Evolutionary conservation across 495 filamentous ascomycete genomes (phyloP).

Genomic region (Cenococcum geophilum): DNA sequence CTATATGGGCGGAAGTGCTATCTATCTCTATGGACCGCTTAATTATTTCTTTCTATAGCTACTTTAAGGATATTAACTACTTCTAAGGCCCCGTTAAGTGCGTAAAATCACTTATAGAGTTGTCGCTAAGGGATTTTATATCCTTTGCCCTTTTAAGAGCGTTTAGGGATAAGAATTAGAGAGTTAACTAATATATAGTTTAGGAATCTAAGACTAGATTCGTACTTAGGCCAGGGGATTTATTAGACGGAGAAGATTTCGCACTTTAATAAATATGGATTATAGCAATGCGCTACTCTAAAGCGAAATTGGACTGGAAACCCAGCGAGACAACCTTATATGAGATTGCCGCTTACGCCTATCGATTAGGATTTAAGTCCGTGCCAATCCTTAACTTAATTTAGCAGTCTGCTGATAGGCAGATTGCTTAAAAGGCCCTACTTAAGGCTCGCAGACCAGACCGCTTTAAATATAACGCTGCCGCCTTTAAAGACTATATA

Average conservation of each 20-base stretch:
- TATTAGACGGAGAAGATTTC: too few species aligned
- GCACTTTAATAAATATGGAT: too few species aligned
- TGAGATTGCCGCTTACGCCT: slow-evolving; percentile 33
- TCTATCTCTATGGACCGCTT: slow-evolving; percentile 27
- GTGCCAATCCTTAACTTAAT: slow-evolving; percentile 28
- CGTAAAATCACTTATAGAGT: slow-evolving; percentile 28
- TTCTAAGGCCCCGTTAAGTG: slow-evolving; percentile 30
- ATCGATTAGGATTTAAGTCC: slow-evolving; percentile 34
- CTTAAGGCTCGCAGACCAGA: slow-evolving; percentile 36
- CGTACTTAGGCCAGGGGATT: too few species aligned
- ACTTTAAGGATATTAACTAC: slow-evolving; percentile 40
- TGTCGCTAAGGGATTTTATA: background rate
- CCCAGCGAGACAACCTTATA: slow-evolving; percentile 30
- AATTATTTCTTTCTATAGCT: slow-evolving; percentile 37
- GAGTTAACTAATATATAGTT: too few species aligned
- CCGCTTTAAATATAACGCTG: slow-evolving; percentile 32
- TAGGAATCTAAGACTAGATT: too few species aligned
- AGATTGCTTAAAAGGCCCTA: slow-evolving; percentile 35
- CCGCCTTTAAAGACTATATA: slow-evolving; percentile 15
- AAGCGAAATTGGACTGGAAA: too few species aligned
- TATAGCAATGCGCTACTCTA: too few species aligned
- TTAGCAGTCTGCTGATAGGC: slow-evolving; percentile 30
- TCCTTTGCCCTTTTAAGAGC: too few species aligned
- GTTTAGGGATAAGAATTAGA: too few species aligned
- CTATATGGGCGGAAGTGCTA: slow-evolving; percentile 26